phyloP scores from a whole-genome alignment of 1,139 yeast species.

The Yamadazyma mexicana region DNA sequence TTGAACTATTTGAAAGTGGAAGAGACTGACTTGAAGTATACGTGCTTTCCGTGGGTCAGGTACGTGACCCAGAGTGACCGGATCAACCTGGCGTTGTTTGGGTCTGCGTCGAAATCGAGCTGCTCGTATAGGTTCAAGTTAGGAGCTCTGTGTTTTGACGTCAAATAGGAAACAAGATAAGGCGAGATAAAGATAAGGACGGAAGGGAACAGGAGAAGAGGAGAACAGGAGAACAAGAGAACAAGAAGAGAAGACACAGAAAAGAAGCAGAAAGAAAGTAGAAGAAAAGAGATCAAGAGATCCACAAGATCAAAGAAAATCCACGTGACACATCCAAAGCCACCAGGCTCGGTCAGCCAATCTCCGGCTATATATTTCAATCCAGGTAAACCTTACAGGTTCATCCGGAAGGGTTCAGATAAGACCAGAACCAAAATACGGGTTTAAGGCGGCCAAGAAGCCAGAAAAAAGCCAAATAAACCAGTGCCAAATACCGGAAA shows the following conservation, averaged over 20 bases:
- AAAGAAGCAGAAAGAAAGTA: background rate
- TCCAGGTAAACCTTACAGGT: too few species aligned
- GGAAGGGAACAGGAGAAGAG: background rate
- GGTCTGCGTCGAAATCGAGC: slow-evolving; percentile 7
- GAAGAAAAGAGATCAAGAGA: too few species aligned
- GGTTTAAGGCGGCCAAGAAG: too few species aligned
- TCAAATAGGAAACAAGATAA: background rate
- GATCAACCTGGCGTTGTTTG: slow-evolving; percentile 2
- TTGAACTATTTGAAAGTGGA: slow-evolving; percentile 39
- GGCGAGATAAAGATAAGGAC: background rate
- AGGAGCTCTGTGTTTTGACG: slow-evolving; percentile 23
- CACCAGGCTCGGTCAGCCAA: too few species aligned
- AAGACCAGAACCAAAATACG: too few species aligned
- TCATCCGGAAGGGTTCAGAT: too few species aligned
- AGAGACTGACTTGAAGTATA: slow-evolving; percentile 42
- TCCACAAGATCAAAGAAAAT: too few species aligned
- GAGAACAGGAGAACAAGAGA: background rate
- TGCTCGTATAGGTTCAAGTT: slow-evolving; percentile 32
- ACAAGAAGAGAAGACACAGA: background rate
- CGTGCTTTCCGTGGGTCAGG: slow-evolving; percentile 51
- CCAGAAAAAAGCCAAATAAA: too few species aligned
- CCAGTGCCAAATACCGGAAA: too few species aligned
- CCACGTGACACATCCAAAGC: too few species aligned
- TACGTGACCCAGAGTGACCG: slow-evolving; percentile 33
- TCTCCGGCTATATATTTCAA: too few species aligned